Evolutionary conservation across 306 rosid species (phyloP), one percentile per base, ranked within the genome.

Genomic region (Vigna unguiculata): DNA sequence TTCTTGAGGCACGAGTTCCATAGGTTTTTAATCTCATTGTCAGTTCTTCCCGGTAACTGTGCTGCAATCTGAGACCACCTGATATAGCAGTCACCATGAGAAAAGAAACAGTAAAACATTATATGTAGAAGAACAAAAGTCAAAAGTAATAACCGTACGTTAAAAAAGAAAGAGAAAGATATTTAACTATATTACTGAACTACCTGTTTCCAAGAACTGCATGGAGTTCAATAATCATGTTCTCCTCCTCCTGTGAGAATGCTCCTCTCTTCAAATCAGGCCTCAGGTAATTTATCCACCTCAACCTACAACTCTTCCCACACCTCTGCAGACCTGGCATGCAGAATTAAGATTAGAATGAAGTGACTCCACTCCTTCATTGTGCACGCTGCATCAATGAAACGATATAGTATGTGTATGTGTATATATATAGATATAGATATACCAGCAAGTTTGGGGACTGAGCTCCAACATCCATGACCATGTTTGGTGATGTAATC

Each of bases 21-120:
- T 49, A 94, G 71, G n/a, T 94, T 94, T 16, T 94, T 94, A 22
- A 94, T 94, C 84, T 94, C 98, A 74, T 94, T 94, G 59, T 92
- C 97, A 0, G 97, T 94, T 87, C 98, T 89, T 86, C 98, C 98
- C 0, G 98, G 98, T 70, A 94, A 67, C 71, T 90, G 96, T 21
- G 95, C 95, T 48, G 98, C 96, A 72, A 94, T 94, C 88, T 91
- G 98, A 60, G 98, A 92, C 98, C 98, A 92, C 82, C 98, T 94
- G 87, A 54, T 78, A 75, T 47, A 74, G 20, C 62, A 22, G 14
- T 11, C 59, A 25, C 10, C 62, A n/a, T n/a, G 12, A 55, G 3
- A n/a, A 55, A 22, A 54, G 66, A 62, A 69, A 6, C 43, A 63
- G 5, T 3, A 11, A 28, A 17, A 24, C 65, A 58, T 14, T 14